These are phyloP conservation scores for Scheffersomyces spartinae DNA, from an alignment of 805 yeast genomes.

Conservation along the genomic window DNA sequence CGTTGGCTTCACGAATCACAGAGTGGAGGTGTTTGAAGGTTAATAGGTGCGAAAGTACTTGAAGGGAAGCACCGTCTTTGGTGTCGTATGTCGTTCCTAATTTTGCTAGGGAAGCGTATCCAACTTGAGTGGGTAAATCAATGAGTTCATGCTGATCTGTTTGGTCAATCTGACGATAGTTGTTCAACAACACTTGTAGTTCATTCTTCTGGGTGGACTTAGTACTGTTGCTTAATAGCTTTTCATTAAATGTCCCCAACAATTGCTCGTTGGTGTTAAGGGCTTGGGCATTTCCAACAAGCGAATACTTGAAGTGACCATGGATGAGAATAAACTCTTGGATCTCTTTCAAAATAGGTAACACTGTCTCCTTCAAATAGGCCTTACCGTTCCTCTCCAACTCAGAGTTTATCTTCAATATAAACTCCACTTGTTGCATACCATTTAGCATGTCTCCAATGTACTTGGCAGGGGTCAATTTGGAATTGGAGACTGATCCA, in stretches of 20 bases:
- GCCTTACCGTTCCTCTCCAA: slow-evolving; percentile 29
- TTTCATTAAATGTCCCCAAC: slow-evolving; percentile 20
- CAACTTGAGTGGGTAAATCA: slow-evolving; percentile 78
- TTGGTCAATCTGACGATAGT: background rate
- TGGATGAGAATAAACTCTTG: slow-evolving; percentile 32
- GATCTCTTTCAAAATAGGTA: slow-evolving; percentile 52
- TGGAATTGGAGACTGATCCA: slow-evolving; percentile 50
- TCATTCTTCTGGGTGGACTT: slow-evolving; percentile 3
- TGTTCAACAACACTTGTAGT: background rate
- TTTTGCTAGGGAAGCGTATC: slow-evolving; percentile 61
- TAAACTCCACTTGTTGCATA: slow-evolving; percentile 62
- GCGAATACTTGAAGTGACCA: slow-evolving; percentile 35
- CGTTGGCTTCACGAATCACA: slow-evolving; percentile 89
- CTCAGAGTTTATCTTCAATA: slow-evolving; percentile 45
- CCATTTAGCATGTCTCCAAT: slow-evolving; percentile 61
- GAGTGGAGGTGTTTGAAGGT: slow-evolving; percentile 79
- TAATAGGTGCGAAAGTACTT: slow-evolving; percentile 66
- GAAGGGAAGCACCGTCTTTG: slow-evolving; percentile 76
- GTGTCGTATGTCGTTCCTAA: slow-evolving; percentile 56
- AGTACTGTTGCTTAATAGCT: background rate
- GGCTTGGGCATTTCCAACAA: slow-evolving; percentile 46
- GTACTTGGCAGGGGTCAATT: slow-evolving; percentile 46
- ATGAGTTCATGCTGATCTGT: slow-evolving; percentile 49
- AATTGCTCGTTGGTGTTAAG: slow-evolving; percentile 23
- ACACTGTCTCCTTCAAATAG: slow-evolving; percentile 32